Evolutionary conservation across 495 filamentous ascomycete species (phyloP).

Genomic region (Peziza echinospora): DNA sequence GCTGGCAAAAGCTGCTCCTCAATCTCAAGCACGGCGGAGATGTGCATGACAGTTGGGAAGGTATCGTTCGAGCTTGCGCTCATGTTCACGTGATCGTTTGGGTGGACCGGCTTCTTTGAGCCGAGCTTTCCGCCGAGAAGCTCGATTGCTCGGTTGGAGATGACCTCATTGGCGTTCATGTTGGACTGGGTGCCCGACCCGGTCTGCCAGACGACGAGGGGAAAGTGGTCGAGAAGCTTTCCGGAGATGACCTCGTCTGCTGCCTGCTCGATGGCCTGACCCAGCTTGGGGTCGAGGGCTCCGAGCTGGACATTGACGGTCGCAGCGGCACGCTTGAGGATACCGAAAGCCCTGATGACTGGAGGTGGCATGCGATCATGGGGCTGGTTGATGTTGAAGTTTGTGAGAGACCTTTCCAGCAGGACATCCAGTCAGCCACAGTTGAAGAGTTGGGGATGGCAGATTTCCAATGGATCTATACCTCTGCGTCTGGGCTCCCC

Average conservation of each 20-base stretch:
- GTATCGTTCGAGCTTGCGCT: slow-evolving; percentile 97
- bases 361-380: slow-evolving; percentile 95
- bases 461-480: slow-evolving; percentile 16
- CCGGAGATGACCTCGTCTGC: slow-evolving; percentile 80
- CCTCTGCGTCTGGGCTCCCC: slow-evolving; percentile 96
- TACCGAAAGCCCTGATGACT: slow-evolving; percentile 81
- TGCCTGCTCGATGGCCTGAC: slow-evolving; percentile 82
- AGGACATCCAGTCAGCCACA: slow-evolving; percentile 4
- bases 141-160: slow-evolving; percentile 97
- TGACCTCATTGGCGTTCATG: slow-evolving; percentile 99
- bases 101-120: slow-evolving; percentile 92
- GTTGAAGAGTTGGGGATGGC: not conserved
- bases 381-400: slow-evolving; percentile 98
- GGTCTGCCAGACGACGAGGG: slow-evolving; percentile 97
- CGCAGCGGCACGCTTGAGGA: slow-evolving; percentile 90
- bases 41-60: slow-evolving; percentile 99
- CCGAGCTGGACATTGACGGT: slow-evolving; percentile 90
- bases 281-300: slow-evolving; percentile 68
- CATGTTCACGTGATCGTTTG: slow-evolving; percentile 99
- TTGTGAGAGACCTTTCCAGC: slow-evolving; percentile 49
- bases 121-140: slow-evolving; percentile 87
- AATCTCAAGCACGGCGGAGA: slow-evolving; percentile 85
- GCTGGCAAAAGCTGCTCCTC: slow-evolving; percentile 67
- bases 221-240: slow-evolving; percentile 94
- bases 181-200: slow-evolving; percentile 97